Evolutionary conservation across 495 filamentous ascomycete species (phyloP), one percentile per base, ranked within the genome.

Genomic region (Oidiodendron maius): DNA sequence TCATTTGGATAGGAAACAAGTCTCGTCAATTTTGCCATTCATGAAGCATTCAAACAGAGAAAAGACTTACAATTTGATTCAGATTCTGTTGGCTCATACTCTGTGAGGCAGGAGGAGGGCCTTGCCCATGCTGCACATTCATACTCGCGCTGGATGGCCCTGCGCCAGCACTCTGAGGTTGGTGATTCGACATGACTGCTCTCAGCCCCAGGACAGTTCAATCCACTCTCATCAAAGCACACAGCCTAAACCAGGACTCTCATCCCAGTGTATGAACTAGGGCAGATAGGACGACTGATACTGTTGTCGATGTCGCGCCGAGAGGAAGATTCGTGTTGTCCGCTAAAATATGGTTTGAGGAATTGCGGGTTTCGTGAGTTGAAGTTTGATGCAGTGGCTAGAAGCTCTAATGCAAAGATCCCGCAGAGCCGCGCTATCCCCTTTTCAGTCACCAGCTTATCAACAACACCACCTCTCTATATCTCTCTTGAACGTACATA

Each of bases 11-110:
- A n/a, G n/a, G n/a, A n/a, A n/a, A n/a, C n/a, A n/a, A n/a, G n/a
- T n/a, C n/a, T n/a, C n/a, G n/a, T n/a, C n/a, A n/a, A n/a, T n/a
- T n/a, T n/a, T n/a, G n/a, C n/a, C n/a, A n/a, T n/a, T n/a, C n/a
- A n/a, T n/a, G n/a, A n/a, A n/a, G n/a, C n/a, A n/a, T n/a, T n/a
- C n/a, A n/a, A n/a, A n/a, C n/a, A n/a, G n/a, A n/a, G n/a, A n/a
- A n/a, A n/a, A n/a, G n/a, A 74, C 87, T 74, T 76, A 96, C 91
- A 62, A 98, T 98, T 55, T 94, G 88, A 53, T 98, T 98, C 6
- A 98, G 64, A 60, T 96, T 95, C 55, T 94, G 90, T 35, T 87
- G 84, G 3, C 86, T 86, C 75, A 71, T 79, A 55, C 56, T 75
- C 51, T 65, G 76, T 53, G 57, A 64, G 38, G 53, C 72, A 45